Evolutionary conservation across 1,284 basidiomycete species (phyloP).

Genomic region (Austroboletus niveus): DNA sequence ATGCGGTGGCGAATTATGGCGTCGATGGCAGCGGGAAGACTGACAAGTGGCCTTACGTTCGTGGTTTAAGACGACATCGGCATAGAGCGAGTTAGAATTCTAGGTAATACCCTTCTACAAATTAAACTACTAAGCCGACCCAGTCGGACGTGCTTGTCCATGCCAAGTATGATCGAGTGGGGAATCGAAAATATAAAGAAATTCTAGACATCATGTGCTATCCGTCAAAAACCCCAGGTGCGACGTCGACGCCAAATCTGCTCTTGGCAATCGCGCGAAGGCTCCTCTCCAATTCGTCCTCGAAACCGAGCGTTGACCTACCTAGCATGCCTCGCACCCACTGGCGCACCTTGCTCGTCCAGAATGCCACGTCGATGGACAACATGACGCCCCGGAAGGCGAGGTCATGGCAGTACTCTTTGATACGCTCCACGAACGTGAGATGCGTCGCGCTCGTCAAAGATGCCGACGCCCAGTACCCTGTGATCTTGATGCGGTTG

Average conservation of each 20-base stretch:
- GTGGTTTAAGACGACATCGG: too few species aligned
- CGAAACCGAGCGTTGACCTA: conserved; percentile 44
- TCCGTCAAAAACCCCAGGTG: conserved; percentile 41
- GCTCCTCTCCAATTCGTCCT: conserved; percentile 62
- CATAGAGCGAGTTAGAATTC: too few species aligned
- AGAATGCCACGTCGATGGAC: conserved; percentile 57
- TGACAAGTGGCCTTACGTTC: too few species aligned
- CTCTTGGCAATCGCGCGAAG: conserved; percentile 60
- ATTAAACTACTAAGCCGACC: too few species aligned
- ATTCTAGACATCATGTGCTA: conserved; percentile 4
- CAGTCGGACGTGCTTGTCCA: too few species aligned
- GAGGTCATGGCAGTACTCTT: conserved; percentile 51
- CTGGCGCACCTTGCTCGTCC: conserved; percentile 47
- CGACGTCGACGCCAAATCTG: conserved; percentile 58
- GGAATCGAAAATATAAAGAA: too few species aligned
- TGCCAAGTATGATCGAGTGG: too few species aligned
- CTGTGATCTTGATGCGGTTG: conserved; percentile 84
- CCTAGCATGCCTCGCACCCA: conserved; percentile 41
- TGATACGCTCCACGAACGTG: conserved; percentile 36
- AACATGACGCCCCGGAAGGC: conserved; percentile 56
- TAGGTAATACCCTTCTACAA: too few species aligned
- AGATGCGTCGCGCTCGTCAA: conserved; percentile 43
- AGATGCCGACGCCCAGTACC: conserved; percentile 64
- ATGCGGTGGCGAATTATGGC: too few species aligned
- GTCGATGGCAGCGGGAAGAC: too few species aligned